phyloP scores from a whole-genome alignment of 345 rosid species.

The Boechera retrofracta region DNA sequence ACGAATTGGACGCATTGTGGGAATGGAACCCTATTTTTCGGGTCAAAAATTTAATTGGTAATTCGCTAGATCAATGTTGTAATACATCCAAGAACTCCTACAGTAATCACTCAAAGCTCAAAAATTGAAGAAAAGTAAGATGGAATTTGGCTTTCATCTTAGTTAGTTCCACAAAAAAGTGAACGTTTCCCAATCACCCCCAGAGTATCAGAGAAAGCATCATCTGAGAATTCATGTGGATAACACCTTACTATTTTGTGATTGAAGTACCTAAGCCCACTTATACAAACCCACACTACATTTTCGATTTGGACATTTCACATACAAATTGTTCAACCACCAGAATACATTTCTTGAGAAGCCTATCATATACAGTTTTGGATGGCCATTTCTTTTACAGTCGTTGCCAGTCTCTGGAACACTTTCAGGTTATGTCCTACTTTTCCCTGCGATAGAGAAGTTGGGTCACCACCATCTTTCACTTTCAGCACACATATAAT shows the following conservation, averaged over 20 bases:
- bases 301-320: constrained; percentile 29
- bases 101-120: too few relatives aligned
- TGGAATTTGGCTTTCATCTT: too few relatives aligned
- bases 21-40: too few relatives aligned
- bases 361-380: constrained; percentile 46
- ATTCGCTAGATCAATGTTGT: too few relatives aligned
- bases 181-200: background rate
- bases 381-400: constrained; percentile 77
- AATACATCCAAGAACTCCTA: too few relatives aligned
- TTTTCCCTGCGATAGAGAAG: constrained; percentile 61
- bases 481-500: constrained; percentile 24
- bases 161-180: too few relatives aligned
- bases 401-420: constrained; percentile 72
- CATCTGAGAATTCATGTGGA: background rate
- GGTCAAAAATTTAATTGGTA: too few relatives aligned
- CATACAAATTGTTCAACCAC: constrained; percentile 10
- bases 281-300: constrained; percentile 23
- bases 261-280: background rate
- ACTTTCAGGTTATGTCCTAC: constrained; percentile 76
- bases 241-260: background rate
- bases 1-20: too few relatives aligned
- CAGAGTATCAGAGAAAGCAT: background rate
- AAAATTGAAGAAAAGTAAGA: too few relatives aligned
- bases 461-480: constrained; percentile 1
- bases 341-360: constrained; percentile 13